Evolutionary conservation across 2,329 filamentous ascomycete species (phyloP).

Genomic region (Fonsecaea erecta): DNA sequence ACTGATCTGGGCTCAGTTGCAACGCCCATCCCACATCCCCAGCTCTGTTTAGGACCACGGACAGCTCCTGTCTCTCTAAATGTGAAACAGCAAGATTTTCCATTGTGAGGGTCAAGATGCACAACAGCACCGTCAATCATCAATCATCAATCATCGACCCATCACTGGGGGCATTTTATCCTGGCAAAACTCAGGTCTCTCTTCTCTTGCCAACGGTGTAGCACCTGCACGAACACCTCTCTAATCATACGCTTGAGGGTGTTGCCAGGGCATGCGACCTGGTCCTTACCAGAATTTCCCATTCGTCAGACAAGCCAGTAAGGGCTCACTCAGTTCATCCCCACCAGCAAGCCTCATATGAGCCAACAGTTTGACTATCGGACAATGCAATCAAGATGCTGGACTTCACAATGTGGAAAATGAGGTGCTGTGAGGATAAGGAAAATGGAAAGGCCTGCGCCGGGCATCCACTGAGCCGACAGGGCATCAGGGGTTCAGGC

Average conservation of each 20-base stretch:
- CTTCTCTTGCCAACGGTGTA: background rate
- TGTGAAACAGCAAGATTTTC: background rate
- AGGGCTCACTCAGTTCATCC: background rate
- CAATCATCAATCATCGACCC: background rate
- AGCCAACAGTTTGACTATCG: background rate
- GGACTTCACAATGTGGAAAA: background rate
- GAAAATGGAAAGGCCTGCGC: background rate
- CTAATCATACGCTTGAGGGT: background rate
- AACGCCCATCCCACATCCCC: background rate
- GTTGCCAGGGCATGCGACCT: background rate
- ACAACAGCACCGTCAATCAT: background rate
- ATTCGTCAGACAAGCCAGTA: background rate
- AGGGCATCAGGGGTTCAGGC: background rate
- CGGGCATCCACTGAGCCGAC: background rate
- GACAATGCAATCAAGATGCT: background rate
- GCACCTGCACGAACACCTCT: background rate
- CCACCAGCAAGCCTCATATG: background rate
- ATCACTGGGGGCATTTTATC: background rate
- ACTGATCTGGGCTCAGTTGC: background rate
- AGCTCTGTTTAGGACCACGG: background rate
- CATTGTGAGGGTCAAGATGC: background rate
- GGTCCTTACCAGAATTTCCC: background rate
- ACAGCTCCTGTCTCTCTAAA: background rate
- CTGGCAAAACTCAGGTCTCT: background rate
- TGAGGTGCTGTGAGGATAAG: background rate